Conservation (phyloP, 805 yeast species). For the Pichia deserticola region DNA sequence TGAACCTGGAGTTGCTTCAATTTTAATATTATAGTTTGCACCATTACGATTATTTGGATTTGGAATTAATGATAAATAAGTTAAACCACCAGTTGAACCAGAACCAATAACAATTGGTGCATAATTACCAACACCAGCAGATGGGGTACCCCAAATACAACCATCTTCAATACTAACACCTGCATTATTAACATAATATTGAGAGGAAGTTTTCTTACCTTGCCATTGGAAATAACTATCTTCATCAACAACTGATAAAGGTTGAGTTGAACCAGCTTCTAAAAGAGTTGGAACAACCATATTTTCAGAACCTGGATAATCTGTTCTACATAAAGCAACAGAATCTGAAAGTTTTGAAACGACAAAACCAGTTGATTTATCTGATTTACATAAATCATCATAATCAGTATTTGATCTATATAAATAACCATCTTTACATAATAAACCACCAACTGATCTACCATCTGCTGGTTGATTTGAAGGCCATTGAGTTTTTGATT, state of each 20-base stretch:
- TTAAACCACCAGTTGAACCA: slow-evolving; percentile 50
- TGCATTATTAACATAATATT: slow-evolving; percentile 70
- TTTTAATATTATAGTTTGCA: slow-evolving; percentile 68
- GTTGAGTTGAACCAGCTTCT: slow-evolving; percentile 41
- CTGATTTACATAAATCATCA: slow-evolving; percentile 61
- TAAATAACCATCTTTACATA: slow-evolving; percentile 51
- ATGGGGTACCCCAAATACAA: slow-evolving; percentile 61
- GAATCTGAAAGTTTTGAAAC: slow-evolving; percentile 41
- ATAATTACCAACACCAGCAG: slow-evolving; percentile 67
- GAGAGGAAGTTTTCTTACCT: slow-evolving; percentile 60
- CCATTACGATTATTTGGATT: slow-evolving; percentile 58
- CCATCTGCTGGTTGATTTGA: slow-evolving; percentile 57
- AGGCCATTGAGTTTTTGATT: slow-evolving; percentile 81
- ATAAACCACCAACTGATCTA: slow-evolving; percentile 65
- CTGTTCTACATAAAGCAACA: slow-evolving; percentile 70
- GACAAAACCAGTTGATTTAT: slow-evolving; percentile 46
- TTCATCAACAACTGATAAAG: slow-evolving; percentile 55
- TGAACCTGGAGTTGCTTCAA: slow-evolving; percentile 63
- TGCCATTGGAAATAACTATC: slow-evolving; percentile 53
- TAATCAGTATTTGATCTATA: slow-evolving; percentile 49
- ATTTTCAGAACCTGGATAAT: slow-evolving; percentile 77
- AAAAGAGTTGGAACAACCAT: slow-evolving; percentile 70
- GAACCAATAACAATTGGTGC: slow-evolving; percentile 76
- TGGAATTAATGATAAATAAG: slow-evolving; percentile 68
- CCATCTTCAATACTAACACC: slow-evolving; percentile 65